A percentile compares a stretch with the other conserved stretches of the same genome.
phyloP scores from a whole-genome alignment of 352 stramenopile genomes.

The Saprolegnia diclina region DNA sequence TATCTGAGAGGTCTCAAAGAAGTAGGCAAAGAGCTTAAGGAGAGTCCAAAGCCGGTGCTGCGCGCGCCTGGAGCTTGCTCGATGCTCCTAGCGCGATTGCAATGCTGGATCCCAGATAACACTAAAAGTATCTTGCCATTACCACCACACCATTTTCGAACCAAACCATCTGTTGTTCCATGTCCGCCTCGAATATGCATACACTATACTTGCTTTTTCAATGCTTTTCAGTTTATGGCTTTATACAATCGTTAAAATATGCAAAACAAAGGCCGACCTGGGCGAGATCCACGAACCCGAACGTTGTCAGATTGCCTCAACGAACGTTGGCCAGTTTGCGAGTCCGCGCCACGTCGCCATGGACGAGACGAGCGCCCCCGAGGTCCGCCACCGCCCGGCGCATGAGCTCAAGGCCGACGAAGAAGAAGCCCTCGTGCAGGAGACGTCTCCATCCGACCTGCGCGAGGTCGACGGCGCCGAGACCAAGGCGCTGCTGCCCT shows the following conservation, averaged over 20 bases:
- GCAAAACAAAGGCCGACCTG: neutral
- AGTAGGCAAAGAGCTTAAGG: no score
- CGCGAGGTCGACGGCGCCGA: neutral
- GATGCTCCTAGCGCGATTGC: no score
- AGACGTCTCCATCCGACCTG: neutral
- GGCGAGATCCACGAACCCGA: neutral
- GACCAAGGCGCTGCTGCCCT: neutral
- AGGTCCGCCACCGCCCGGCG: slow-evolving; percentile 1
- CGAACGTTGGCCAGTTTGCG: neutral
- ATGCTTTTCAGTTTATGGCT: neutral
- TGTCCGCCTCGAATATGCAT: no score
- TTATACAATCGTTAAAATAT: neutral
- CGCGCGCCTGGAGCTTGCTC: no score
- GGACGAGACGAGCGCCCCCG: neutral
- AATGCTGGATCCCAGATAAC: no score
- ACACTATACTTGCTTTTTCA: neutral
- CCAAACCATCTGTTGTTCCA: no score
- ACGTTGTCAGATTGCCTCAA: neutral
- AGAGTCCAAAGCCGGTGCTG: no score
- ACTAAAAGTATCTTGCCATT: no score
- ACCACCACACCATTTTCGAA: no score
- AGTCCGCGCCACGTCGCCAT: neutral
- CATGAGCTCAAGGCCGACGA: neutral
- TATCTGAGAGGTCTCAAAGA: no score
- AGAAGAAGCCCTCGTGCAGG: neutral